Evolutionary conservation across 768 basidiomycete species (phyloP).

Genomic region (Lactarius vividus): DNA sequence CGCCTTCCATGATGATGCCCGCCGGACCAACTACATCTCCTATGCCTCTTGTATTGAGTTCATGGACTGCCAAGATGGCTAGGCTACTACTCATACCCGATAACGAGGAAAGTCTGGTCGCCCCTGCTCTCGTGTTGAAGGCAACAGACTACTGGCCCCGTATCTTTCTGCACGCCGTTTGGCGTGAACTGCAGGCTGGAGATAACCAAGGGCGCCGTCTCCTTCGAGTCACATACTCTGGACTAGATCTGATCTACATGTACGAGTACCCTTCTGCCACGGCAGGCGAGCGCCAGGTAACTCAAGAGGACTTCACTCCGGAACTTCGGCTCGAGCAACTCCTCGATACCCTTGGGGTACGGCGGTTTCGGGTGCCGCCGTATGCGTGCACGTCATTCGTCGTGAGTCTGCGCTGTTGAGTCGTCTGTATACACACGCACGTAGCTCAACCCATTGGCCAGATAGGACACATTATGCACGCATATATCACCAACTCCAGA

Average conservation of each 20-base stretch:
- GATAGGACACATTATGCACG: conserved; percentile 18
- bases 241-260: conserved; percentile 10
- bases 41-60: not conserved
- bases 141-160: conserved; percentile 12
- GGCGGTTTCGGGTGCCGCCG: conserved; percentile 7
- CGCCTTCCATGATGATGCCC: not conserved
- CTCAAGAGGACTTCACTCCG: conserved; percentile 2
- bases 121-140: not conserved
- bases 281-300: not conserved
- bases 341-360: not conserved
- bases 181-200: conserved; percentile 11
- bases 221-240: conserved; percentile 11
- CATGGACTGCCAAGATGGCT: conserved; percentile 6
- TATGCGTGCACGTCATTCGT: conserved; percentile 20
- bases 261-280: conserved; percentile 8
- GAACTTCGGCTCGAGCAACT: conserved; percentile 10
- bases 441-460: not conserved
- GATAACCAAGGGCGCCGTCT: conserved; percentile 8
- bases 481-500: not conserved
- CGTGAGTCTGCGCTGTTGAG: not conserved
- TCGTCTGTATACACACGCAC: not conserved
- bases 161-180: conserved; percentile 12
- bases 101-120: not conserved
- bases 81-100: not conserved
- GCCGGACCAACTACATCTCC: not conserved